These are phyloP conservation scores for Lachancea waltii DNA, from an alignment of 805 yeast genomes.

Conservation along the genomic window DNA sequence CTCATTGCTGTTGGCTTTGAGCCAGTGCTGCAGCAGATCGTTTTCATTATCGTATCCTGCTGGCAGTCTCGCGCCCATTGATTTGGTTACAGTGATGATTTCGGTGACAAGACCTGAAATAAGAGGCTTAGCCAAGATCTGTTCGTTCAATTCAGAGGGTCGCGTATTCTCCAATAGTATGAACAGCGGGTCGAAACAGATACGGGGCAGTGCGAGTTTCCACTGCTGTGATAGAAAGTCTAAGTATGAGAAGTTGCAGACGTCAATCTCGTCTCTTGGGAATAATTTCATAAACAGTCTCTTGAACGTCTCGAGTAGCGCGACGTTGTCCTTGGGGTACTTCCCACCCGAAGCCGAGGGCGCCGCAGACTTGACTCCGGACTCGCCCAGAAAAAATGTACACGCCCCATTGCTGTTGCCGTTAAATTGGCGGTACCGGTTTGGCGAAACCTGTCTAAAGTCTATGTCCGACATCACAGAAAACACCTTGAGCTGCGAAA, in stretches of 20 bases:
- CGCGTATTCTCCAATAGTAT: conserved; percentile 65
- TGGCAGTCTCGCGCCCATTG: conserved; percentile 70
- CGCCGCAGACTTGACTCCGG: conserved; percentile 12
- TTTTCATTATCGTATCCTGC: conserved; percentile 64
- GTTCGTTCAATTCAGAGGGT: conserved; percentile 51
- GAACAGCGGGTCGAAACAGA: conserved; percentile 71
- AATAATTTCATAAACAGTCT: conserved; percentile 28
- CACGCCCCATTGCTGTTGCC: conserved; percentile 37
- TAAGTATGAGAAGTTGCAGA: conserved; percentile 24
- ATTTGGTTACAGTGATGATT: conserved; percentile 61
- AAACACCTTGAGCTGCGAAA: conserved; percentile 37
- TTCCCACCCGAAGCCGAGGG: conserved; percentile 12
- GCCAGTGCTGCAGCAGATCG: conserved; percentile 50
- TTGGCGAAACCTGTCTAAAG: conserved; percentile 36
- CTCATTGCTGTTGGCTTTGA: conserved; percentile 34
- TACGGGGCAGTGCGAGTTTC: conserved; percentile 74
- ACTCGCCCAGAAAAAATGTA: conserved; percentile 41
- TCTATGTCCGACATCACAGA: conserved; percentile 62
- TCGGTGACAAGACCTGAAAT: conserved; percentile 75
- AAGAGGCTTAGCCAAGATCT: conserved; percentile 79
- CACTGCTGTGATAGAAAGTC: conserved; percentile 73
- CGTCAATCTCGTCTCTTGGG: conserved; percentile 36
- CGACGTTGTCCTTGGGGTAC: conserved; percentile 18
- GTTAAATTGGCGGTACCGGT: conserved; percentile 32
- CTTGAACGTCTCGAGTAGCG: conserved; percentile 27